Conservation (phyloP, 495 filamentous ascomycete genomes). For the Sordaria brevicollis region DNA sequence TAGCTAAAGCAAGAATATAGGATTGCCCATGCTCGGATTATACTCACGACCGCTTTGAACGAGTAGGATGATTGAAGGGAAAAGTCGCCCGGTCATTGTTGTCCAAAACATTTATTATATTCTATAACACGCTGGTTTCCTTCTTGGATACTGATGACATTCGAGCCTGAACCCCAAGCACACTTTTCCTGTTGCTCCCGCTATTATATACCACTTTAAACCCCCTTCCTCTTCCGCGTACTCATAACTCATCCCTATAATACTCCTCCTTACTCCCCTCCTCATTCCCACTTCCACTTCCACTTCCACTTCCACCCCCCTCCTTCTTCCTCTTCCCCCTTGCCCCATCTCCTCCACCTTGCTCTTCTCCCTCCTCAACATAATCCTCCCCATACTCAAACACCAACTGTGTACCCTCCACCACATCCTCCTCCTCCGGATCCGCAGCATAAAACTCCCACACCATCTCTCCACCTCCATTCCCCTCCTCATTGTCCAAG, state of each 20-base stretch:
- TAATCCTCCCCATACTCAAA: not conserved
- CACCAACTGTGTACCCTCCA: not conserved
- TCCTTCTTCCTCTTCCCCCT: not conserved
- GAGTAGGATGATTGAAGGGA: too few relatives aligned
- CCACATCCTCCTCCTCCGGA: not conserved
- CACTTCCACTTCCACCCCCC: not conserved
- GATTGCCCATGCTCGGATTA: too few relatives aligned
- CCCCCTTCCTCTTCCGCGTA: not conserved
- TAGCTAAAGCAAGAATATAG: too few relatives aligned
- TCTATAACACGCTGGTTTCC: too few relatives aligned
- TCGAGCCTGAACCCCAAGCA: too few relatives aligned
- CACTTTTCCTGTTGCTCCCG: not conserved
- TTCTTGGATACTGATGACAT: too few relatives aligned
- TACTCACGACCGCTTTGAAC: too few relatives aligned
- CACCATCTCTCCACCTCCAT: not conserved
- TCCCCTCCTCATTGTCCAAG: not conserved
- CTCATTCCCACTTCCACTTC: conserved; percentile 7
- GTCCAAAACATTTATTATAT: too few relatives aligned
- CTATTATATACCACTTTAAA: conserved; percentile 8
- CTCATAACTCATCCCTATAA: conserved; percentile 34
- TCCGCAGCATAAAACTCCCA: not conserved
- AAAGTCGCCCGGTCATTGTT: too few relatives aligned
- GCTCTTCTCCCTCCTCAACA: not conserved
- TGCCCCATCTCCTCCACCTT: not conserved
- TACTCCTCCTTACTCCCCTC: conserved; percentile 36